Conservation (phyloP, 2,329 filamentous ascomycete species). For the Podosphaera xanthii region DNA sequence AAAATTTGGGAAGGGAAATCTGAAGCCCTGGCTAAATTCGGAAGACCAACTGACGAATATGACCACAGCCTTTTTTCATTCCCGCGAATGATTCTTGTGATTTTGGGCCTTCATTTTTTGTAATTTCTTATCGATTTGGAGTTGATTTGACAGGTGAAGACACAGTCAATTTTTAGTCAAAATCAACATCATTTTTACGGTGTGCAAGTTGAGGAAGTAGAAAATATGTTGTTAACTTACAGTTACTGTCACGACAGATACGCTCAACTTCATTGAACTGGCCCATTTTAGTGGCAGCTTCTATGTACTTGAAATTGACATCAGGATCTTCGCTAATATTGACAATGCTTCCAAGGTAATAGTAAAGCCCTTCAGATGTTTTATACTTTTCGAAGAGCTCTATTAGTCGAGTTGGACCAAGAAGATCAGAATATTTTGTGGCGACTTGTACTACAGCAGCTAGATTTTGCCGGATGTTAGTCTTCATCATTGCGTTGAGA, state of each 20-base stretch:
- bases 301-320: conserved; percentile 98
- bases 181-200: neutral
- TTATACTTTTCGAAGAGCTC: conserved; percentile 95
- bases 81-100: no score
- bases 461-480: conserved; percentile 91
- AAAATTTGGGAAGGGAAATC: neutral
- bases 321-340: conserved; percentile 89
- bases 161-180: neutral
- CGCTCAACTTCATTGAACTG: conserved; percentile 93
- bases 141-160: no score
- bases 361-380: conserved; percentile 89
- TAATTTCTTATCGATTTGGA: no score
- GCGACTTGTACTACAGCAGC: conserved; percentile 87
- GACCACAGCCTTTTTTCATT: no score
- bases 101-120: no score
- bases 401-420: conserved; percentile 70
- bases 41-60: no score
- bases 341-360: conserved; percentile 93
- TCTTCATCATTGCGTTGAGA: conserved; percentile 86
- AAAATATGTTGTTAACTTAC: conserved; percentile 4
- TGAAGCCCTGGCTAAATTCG: neutral
- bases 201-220: neutral
- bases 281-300: conserved; percentile 80
- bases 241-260: conserved; percentile 83
- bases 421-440: conserved; percentile 91